Evolutionary conservation across 305 asterid species (phyloP).

Genomic region (Solanum hybrid): DNA sequence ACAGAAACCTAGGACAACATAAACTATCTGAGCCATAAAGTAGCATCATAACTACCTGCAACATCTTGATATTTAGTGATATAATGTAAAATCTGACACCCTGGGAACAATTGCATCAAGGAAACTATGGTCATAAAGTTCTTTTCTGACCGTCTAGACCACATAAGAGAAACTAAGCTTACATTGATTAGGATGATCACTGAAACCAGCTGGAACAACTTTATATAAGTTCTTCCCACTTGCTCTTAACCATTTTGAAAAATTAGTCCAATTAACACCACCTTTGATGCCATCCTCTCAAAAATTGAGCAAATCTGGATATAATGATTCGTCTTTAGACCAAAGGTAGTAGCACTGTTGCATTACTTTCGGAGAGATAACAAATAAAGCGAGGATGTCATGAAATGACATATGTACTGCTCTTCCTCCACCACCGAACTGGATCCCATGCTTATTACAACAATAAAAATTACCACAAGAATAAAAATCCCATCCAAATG

Average conservation of each 20-base stretch:
- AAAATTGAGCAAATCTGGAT: constrained; percentile 21
- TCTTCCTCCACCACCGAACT: constrained; percentile 94
- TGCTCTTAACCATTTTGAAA: constrained; percentile 60
- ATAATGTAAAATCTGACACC: constrained; percentile 35
- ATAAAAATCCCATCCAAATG: constrained; percentile 47
- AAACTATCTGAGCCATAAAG: constrained; percentile 46
- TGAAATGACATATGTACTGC: constrained; percentile 78
- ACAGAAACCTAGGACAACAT: constrained; percentile 44
- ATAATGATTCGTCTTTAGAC: constrained; percentile 8
- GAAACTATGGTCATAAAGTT: constrained; percentile 18
- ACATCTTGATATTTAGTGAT: constrained; percentile 32
- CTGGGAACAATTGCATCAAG: constrained; percentile 37
- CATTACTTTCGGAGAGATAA: constrained; percentile 51
- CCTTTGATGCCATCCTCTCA: constrained; percentile 94
- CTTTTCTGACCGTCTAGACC: constrained; percentile 22
- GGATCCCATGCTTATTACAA: constrained; percentile 72
- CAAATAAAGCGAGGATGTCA: constrained; percentile 55
- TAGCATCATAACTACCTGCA: constrained; percentile 33
- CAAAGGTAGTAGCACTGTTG: constrained; percentile 13
- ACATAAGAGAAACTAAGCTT: constrained; percentile 26
- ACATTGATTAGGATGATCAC: constrained; percentile 30
- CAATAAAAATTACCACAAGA: constrained; percentile 30
- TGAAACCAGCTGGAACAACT: constrained; percentile 46
- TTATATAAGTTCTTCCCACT: constrained; percentile 35
- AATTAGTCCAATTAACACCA: constrained; percentile 83